Evolutionary conservation across 2,329 filamentous ascomycete species (phyloP).

Genomic region (Daldinia sp.): DNA sequence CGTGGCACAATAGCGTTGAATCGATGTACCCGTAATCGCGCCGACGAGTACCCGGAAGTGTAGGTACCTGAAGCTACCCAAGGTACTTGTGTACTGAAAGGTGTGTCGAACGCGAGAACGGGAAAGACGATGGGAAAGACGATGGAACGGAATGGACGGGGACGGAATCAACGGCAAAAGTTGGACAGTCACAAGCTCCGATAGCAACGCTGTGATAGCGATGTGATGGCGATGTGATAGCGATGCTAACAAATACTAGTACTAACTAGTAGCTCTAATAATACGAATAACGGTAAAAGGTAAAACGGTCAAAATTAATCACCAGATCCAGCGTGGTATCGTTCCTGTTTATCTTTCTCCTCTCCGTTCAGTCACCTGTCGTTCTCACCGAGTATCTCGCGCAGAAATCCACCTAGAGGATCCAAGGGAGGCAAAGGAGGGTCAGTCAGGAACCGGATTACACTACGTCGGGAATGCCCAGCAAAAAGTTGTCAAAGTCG

Average conservation of each 20-base stretch:
- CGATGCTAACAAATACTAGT: too few species aligned
- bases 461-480: conserved; percentile 35
- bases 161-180: conserved; percentile 18
- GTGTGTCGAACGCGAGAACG: background rate
- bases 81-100: background rate
- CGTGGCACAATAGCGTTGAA: conserved; percentile 23
- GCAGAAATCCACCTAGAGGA: conserved; percentile 27
- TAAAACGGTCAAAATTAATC: conserved; percentile 8
- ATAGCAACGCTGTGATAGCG: background rate
- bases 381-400: conserved; percentile 33
- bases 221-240: too few species aligned
- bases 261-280: too few species aligned
- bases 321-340: conserved; percentile 25
- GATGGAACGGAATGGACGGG: conserved; percentile 20
- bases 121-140: background rate
- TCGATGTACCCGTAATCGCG: conserved; percentile 23
- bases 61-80: conserved; percentile 8
- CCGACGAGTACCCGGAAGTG: conserved; percentile 14
- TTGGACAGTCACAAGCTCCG: background rate
- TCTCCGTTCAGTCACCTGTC: conserved; percentile 21
- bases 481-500: conserved; percentile 11
- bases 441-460: conserved; percentile 33
- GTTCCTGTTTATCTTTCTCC: conserved; percentile 1
- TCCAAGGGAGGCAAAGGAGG: too few species aligned
- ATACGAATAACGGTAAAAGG: background rate